Evolutionary conservation across 257 asterid species (phyloP).

Genomic region (Solanum corneliomulleri): DNA sequence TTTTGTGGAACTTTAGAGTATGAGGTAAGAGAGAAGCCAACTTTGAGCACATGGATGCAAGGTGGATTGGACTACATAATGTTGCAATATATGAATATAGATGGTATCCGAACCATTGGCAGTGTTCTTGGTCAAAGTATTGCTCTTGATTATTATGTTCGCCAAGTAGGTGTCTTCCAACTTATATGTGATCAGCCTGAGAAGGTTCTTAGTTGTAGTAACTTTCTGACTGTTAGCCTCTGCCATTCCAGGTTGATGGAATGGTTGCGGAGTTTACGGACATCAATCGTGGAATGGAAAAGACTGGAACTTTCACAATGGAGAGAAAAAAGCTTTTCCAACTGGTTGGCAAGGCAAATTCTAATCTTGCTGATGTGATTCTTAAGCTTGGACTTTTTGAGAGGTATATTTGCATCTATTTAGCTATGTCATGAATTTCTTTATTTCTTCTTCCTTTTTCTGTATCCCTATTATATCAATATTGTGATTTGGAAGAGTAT

Average conservation of each 20-base stretch:
- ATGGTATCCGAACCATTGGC: constrained; percentile 92
- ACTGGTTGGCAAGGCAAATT: constrained; percentile 93
- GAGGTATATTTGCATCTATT: constrained; percentile 36
- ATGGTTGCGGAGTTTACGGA: constrained; percentile 93
- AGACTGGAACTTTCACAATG: constrained; percentile 94
- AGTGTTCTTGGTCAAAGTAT: constrained; percentile 99
- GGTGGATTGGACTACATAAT: constrained; percentile 91
- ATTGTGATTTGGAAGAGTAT: not conserved
- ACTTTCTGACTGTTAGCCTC: not conserved
- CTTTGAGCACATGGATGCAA: constrained; percentile 83
- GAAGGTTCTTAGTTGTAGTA: not conserved
- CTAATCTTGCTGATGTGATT: constrained; percentile 94
- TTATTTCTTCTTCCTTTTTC: not conserved
- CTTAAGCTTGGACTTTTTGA: constrained; percentile 97
- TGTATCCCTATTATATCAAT: not conserved
- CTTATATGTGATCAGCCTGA: not conserved
- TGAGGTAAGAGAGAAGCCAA: constrained; percentile 77
- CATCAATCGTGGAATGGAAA: constrained; percentile 91
- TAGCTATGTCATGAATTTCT: not conserved
- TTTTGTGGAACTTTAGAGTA: constrained; percentile 43
- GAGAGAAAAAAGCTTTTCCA: constrained; percentile 90
- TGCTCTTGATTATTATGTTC: constrained; percentile 97
- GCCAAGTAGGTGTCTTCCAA: constrained; percentile 51
- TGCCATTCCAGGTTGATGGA: constrained; percentile 70
- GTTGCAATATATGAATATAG: constrained; percentile 67